These are phyloP conservation scores for Yarrowia keelungensis DNA, from an alignment of 805 yeast species.

Conservation along the genomic window DNA sequence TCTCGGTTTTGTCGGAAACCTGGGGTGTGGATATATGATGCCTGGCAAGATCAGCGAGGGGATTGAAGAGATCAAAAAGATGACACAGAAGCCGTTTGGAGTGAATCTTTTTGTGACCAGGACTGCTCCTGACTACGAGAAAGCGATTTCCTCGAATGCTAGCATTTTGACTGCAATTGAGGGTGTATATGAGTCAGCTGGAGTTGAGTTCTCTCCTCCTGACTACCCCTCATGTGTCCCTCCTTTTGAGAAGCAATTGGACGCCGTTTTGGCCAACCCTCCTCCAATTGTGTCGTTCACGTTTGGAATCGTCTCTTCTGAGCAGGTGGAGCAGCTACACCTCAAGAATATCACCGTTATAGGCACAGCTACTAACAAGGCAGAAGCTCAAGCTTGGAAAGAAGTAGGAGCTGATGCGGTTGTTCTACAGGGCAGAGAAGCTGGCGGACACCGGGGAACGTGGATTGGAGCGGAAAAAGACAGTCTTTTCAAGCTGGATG, in stretches of 20 bases:
- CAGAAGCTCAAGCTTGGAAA: slow-evolving; percentile 52
- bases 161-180: slow-evolving; percentile 22
- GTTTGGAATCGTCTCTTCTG: slow-evolving; percentile 56
- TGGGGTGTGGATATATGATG: slow-evolving; percentile 52
- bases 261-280: slow-evolving; percentile 42
- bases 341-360: slow-evolving; percentile 53
- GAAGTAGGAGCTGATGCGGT: slow-evolving; percentile 57
- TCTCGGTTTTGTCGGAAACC: slow-evolving; percentile 60
- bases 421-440: slow-evolving; percentile 65
- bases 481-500: slow-evolving; percentile 41
- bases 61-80: slow-evolving; percentile 39
- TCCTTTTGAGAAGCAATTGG: slow-evolving; percentile 42
- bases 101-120: slow-evolving; percentile 44
- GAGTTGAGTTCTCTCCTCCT: slow-evolving; percentile 4
- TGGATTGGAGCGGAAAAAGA: slow-evolving; percentile 52
- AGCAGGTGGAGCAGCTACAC: slow-evolving; percentile 51
- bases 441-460: slow-evolving; percentile 71
- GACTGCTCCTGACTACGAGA: slow-evolving; percentile 1
- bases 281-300: slow-evolving; percentile 62
- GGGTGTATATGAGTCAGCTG: slow-evolving; percentile 34
- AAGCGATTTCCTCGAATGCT: background rate
- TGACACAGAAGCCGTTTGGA: slow-evolving; percentile 41
- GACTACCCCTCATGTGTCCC: slow-evolving; percentile 40
- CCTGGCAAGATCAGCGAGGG: slow-evolving; percentile 41
- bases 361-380: slow-evolving; percentile 57